These are phyloP conservation scores for Rutstroemia sp. DNA, from an alignment of 2,329 filamentous ascomycete species.

Conservation along the genomic window DNA sequence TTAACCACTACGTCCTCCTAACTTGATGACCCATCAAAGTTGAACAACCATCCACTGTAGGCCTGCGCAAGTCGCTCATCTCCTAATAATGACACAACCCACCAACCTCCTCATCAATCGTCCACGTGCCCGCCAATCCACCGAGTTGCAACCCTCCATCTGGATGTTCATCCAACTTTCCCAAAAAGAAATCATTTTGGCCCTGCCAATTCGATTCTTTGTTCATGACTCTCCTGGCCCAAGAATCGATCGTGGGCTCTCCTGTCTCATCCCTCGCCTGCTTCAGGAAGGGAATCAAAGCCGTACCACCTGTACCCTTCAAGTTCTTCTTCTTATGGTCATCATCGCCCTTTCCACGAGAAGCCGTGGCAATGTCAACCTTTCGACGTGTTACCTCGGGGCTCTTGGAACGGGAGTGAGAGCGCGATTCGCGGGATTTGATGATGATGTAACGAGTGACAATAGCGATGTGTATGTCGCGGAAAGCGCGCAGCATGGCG, in stretches of 20 bases:
- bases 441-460: slow-evolving; percentile 93
- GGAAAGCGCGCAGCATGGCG: slow-evolving; percentile 54
- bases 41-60: too few relatives aligned
- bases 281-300: slow-evolving; percentile 90
- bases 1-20: too few relatives aligned
- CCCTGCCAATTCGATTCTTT: slow-evolving; percentile 31
- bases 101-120: slow-evolving; percentile 73
- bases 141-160: slow-evolving; percentile 39
- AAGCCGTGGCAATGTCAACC: slow-evolving; percentile 57
- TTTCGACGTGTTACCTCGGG: slow-evolving; percentile 45
- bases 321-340: slow-evolving; percentile 45
- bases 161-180: slow-evolving; percentile 39
- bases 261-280: slow-evolving; percentile 94
- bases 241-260: slow-evolving; percentile 72
- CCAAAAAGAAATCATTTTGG: slow-evolving; percentile 49
- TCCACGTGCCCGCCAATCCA: slow-evolving; percentile 80
- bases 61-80: too few relatives aligned
- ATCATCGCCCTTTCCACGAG: slow-evolving; percentile 36
- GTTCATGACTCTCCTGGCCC: slow-evolving; percentile 39
- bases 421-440: slow-evolving; percentile 69
- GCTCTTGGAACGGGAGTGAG: slow-evolving; percentile 47
- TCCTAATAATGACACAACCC: slow-evolving; percentile 34
- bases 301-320: slow-evolving; percentile 87
- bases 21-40: too few relatives aligned
- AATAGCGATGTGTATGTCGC: slow-evolving; percentile 90